Evolutionary conservation across 2,329 filamentous ascomycete genomes (phyloP).

Genomic region (Aureobasidium uvarum): DNA sequence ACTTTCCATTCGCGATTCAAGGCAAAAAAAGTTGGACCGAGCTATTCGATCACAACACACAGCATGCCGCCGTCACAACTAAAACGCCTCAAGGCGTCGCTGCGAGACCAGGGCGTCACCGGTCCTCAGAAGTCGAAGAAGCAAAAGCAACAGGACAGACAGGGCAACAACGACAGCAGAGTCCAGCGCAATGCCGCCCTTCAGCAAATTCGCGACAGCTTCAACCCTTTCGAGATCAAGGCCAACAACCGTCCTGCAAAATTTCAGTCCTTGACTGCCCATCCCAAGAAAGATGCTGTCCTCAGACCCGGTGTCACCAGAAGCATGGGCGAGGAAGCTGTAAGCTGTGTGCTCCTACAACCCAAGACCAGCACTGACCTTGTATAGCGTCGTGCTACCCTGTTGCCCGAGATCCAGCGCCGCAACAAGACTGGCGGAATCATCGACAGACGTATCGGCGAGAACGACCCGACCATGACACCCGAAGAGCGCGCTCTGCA

Average conservation of each 20-base stretch:
- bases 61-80: slow-evolving; percentile 92
- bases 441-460: slow-evolving; percentile 89
- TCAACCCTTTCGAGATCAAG: slow-evolving; percentile 97
- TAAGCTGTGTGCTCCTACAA: slow-evolving; percentile 40
- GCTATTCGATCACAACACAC: slow-evolving; percentile 20
- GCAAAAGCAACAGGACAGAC: slow-evolving; percentile 73
- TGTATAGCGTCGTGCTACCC: slow-evolving; percentile 68
- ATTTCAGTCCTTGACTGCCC: slow-evolving; percentile 75
- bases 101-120: slow-evolving; percentile 84
- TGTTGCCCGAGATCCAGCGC: slow-evolving; percentile 85
- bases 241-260: slow-evolving; percentile 70
- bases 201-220: slow-evolving; percentile 84
- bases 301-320: slow-evolving; percentile 76
- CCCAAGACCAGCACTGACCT: slow-evolving; percentile 28
- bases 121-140: slow-evolving; percentile 95
- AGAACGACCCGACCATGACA: slow-evolving; percentile 91
- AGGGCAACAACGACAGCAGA: slow-evolving; percentile 59
- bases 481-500: slow-evolving; percentile 90
- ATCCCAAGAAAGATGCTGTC: slow-evolving; percentile 54
- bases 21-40: slow-evolving; percentile 9
- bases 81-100: slow-evolving; percentile 88
- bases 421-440: slow-evolving; percentile 91
- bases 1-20: slow-evolving; percentile 2
- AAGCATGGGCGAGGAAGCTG: slow-evolving; percentile 80
- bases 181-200: slow-evolving; percentile 74